Evolutionary conservation across 1,284 basidiomycete genomes (phyloP).

Genomic region (Ganoderma sinense): DNA sequence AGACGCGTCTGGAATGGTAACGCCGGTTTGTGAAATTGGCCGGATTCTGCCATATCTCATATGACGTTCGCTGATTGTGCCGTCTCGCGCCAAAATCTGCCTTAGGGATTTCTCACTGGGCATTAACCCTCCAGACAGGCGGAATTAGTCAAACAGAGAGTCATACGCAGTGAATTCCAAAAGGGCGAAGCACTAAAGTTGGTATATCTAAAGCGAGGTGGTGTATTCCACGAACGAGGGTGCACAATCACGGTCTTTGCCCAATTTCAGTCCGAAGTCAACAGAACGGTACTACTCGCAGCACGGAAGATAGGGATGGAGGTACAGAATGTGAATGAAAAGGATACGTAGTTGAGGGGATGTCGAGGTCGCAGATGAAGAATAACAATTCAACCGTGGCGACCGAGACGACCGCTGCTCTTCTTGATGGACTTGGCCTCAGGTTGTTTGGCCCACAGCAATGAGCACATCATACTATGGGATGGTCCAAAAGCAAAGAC

Average conservation of each 20-base stretch:
- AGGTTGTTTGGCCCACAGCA: slow-evolving; percentile 55
- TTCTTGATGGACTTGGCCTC: slow-evolving; percentile 65
- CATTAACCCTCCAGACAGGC: too few species aligned
- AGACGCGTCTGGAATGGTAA: too few species aligned
- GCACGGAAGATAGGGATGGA: slow-evolving; percentile 9
- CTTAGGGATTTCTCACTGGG: too few species aligned
- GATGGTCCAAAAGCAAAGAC: slow-evolving; percentile 31
- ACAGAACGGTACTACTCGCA: not conserved
- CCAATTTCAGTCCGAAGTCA: not conserved
- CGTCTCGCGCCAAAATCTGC: too few species aligned
- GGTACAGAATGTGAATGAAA: not conserved
- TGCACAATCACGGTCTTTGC: not conserved
- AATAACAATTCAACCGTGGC: slow-evolving; percentile 51
- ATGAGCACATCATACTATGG: not conserved
- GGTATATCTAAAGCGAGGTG: not conserved
- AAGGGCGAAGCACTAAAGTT: not conserved
- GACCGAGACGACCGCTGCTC: slow-evolving; percentile 59
- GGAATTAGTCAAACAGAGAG: too few species aligned
- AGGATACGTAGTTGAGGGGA: not conserved
- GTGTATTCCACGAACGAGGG: not conserved
- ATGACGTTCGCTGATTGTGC: too few species aligned
- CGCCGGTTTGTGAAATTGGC: too few species aligned
- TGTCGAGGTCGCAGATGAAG: not conserved
- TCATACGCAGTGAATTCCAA: too few species aligned
- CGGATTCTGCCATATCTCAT: too few species aligned